A percentile compares a stretch with the other conserved stretches of the same genome.
These are phyloP conservation scores for Epichloe typhina DNA, from an alignment of 2,329 filamentous ascomycete genomes.

Conservation along the genomic window DNA sequence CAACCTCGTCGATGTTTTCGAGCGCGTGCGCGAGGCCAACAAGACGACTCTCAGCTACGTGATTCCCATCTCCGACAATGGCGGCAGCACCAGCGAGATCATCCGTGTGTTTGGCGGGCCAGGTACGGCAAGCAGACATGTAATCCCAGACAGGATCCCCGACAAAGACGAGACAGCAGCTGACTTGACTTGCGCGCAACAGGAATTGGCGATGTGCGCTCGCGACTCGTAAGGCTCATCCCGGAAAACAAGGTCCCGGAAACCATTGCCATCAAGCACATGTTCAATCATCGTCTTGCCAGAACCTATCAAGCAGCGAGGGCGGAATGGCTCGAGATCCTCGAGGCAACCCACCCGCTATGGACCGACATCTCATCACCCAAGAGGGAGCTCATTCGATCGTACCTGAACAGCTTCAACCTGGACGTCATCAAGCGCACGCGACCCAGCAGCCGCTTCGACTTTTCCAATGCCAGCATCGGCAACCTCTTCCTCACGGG, in stretches of 20 bases:
- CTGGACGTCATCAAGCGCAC: slow-evolving; percentile 67
- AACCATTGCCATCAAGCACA: slow-evolving; percentile 58
- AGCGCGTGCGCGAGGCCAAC: slow-evolving; percentile 48
- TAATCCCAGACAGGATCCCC: neutral
- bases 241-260: slow-evolving; percentile 51
- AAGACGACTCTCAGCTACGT: slow-evolving; percentile 64
- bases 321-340: slow-evolving; percentile 74
- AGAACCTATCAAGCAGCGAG: slow-evolving; percentile 45
- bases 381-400: slow-evolving; percentile 65
- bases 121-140: slow-evolving; percentile 34
- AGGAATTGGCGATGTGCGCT: slow-evolving; percentile 43
- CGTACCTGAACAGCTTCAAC: slow-evolving; percentile 63
- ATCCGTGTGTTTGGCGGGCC: slow-evolving; percentile 92
- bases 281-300: slow-evolving; percentile 81
- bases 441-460: slow-evolving; percentile 59
- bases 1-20: slow-evolving; percentile 84
- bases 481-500: slow-evolving; percentile 75
- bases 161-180: neutral
- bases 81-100: slow-evolving; percentile 83
- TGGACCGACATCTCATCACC: slow-evolving; percentile 60
- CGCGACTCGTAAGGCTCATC: slow-evolving; percentile 76
- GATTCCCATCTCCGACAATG: slow-evolving; percentile 93
- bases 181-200: slow-evolving; percentile 1
- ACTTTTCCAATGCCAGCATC: slow-evolving; percentile 63
- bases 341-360: slow-evolving; percentile 66